Conservation (phyloP, 2,329 filamentous ascomycete genomes). For the Calonectria pauciramosa region DNA sequence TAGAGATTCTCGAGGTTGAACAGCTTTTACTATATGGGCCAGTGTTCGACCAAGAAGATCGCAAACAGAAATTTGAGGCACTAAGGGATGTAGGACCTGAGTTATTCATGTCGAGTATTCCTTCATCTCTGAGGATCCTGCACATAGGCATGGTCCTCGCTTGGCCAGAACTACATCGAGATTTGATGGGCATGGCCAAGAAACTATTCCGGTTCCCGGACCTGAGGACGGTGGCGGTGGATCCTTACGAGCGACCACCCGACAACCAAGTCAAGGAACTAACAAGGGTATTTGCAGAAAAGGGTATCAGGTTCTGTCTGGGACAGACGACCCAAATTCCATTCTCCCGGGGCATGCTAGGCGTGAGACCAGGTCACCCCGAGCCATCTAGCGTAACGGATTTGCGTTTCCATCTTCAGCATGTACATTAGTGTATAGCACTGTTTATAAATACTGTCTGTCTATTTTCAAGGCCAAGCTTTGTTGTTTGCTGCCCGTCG, state of each 20-base stretch:
- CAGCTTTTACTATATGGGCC: constrained; percentile 46
- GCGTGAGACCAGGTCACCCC: constrained; percentile 41
- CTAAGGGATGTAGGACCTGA: constrained; percentile 39
- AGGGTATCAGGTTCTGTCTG: constrained; percentile 36
- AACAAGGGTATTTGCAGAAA: constrained; percentile 30
- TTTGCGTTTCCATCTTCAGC: constrained; percentile 39
- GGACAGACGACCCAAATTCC: constrained; percentile 43
- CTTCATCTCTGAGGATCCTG: constrained; percentile 38
- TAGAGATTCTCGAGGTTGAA: constrained; percentile 45
- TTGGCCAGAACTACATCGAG: constrained; percentile 44
- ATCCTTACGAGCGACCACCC: constrained; percentile 40
- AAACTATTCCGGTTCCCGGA: constrained; percentile 42
- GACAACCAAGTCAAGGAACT: constrained; percentile 38
- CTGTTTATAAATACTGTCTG: background rate
- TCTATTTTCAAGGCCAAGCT: background rate
- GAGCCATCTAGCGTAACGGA: constrained; percentile 30
- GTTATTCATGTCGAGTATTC: constrained; percentile 44
- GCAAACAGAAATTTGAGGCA: constrained; percentile 30
- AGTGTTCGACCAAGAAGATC: constrained; percentile 41
- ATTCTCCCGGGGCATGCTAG: constrained; percentile 45
- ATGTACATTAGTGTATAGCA: constrained; percentile 24
- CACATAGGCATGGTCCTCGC: constrained; percentile 46
- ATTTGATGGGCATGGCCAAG: constrained; percentile 38
- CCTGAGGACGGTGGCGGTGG: constrained; percentile 40
- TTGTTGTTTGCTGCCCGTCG: background rate